Percentiles rank a stretch among this genome's conserved stretches.
Conservation (phyloP, 2,329 filamentous ascomycete species). For the Diaporthe sp. region DNA sequence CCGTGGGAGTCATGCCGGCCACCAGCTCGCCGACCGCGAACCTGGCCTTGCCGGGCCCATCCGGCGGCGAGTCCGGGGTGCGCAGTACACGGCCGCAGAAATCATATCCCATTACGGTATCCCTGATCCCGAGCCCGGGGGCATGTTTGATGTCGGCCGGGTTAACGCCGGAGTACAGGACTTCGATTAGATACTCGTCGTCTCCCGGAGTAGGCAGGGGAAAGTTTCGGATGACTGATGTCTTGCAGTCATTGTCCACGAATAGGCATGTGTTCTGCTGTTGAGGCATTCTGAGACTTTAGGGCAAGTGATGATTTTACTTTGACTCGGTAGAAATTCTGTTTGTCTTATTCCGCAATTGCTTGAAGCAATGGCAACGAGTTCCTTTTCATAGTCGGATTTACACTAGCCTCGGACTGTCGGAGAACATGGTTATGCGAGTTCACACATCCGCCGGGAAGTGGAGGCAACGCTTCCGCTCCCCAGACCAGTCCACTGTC, state of each 20-base stretch:
- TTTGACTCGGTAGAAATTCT: neutral
- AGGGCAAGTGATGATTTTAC: neutral
- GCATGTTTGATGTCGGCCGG: slow-evolving; percentile 40
- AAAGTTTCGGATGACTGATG: slow-evolving; percentile 10
- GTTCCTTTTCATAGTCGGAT: slow-evolving; percentile 5
- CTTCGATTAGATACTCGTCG: slow-evolving; percentile 37
- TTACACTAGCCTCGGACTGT: slow-evolving; percentile 9
- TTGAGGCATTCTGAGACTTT: neutral
- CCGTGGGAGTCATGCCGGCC: slow-evolving; percentile 2
- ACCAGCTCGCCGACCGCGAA: slow-evolving; percentile 9
- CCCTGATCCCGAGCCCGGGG: slow-evolving; percentile 33
- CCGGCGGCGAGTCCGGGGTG: neutral
- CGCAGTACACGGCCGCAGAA: slow-evolving; percentile 33
- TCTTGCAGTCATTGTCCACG: slow-evolving; percentile 13
- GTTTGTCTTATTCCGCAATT: neutral
- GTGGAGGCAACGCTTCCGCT: slow-evolving; percentile 10
- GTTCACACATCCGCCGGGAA: neutral
- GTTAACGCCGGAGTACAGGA: slow-evolving; percentile 40
- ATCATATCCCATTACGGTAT: slow-evolving; percentile 40
- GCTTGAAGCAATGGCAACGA: neutral
- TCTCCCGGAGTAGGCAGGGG: neutral
- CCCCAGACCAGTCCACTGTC: neutral
- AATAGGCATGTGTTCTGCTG: neutral
- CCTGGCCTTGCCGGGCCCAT: neutral
- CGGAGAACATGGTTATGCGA: neutral